Evolutionary conservation across 345 rosid genomes (phyloP), one percentile per base, ranked within the genome.

Genomic region (Microcos paniculata): DNA sequence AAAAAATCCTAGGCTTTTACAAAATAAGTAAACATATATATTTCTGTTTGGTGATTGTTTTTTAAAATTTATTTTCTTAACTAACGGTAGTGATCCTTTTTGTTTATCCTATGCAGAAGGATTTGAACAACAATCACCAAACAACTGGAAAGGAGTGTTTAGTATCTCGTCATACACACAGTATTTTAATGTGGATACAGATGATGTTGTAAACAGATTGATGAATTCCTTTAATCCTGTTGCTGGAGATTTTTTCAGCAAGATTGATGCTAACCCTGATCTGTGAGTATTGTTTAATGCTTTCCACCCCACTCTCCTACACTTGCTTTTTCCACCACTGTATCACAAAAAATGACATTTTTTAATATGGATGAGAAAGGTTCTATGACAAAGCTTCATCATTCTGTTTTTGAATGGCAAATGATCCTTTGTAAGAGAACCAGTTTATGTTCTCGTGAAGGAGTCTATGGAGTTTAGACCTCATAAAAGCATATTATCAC

Each of bases 221-320:
- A 77, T 91, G 82, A 90, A 91, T 82, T 93, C 98, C 4, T 76
- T 96, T 56, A 84, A 82, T 80, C 97, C 97, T n/a, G 70, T 77
- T 8, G 80, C 80, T 76, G 98, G 92, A 14, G 91, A 92, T 82
- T 96, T 96, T 83, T 96, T 89, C 88, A 84, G 78, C 88, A 96
- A 93, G 85, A 93, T 91, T 33, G 93, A 92, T 79, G 97, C 97
- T 38, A 93, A 96, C 78, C 99, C 98, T 65, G 98, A 93, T 84
- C 81, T 96, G 98, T 93, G 83, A 96, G 98, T 88, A 72, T 35
- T 35, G 6, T 35, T 35, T 35, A 35, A 35, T 48, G 24, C 57
- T 48, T 24, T 24, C 3, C 69, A 7, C 67, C 57, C 74, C 31
- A 14, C 4, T 24, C 35, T 68, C 21, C 6, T 48, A n/a, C 21